Percentiles rank a stretch among this genome's conserved stretches.
Evolutionary conservation across 2,329 filamentous ascomycete species (phyloP).

Genomic region (Cytospora chrysosperma): DNA sequence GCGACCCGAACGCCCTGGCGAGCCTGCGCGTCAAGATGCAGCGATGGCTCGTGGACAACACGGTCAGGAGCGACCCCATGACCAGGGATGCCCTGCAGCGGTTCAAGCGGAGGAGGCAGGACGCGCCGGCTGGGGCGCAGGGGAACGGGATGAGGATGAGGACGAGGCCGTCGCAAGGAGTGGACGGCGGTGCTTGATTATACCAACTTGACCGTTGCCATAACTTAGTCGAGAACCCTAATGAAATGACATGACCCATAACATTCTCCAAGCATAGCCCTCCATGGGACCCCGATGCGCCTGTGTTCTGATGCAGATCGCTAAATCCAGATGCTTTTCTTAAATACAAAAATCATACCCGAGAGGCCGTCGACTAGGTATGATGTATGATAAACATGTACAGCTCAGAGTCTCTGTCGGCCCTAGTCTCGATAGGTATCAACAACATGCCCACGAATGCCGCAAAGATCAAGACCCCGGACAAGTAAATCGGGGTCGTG

Average conservation of each 20-base stretch:
- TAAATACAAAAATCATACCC: not conserved
- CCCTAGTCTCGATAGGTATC: slow-evolving; percentile 65
- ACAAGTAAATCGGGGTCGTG: slow-evolving; percentile 57
- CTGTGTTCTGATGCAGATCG: not conserved
- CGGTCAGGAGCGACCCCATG: slow-evolving; percentile 74
- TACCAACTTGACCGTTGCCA: not conserved
- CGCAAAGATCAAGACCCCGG: slow-evolving; percentile 54
- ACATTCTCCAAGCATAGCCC: not conserved
- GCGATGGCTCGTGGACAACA: slow-evolving; percentile 87
- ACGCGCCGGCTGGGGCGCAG: slow-evolving; percentile 61
- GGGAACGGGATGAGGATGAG: slow-evolving; percentile 40
- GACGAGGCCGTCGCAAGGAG: not conserved
- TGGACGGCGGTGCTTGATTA: slow-evolving; percentile 8
- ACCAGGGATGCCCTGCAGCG: slow-evolving; percentile 76
- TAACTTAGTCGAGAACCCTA: too few species aligned
- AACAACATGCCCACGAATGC: slow-evolving; percentile 60
- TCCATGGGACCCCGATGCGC: not conserved
- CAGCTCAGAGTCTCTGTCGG: slow-evolving; percentile 51
- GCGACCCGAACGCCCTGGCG: slow-evolving; percentile 63
- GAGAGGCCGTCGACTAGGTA: not conserved
- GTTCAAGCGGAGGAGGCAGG: slow-evolving; percentile 59
- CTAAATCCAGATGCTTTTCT: not conserved
- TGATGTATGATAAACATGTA: too few species aligned
- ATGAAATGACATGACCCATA: too few species aligned
- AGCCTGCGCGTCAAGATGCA: slow-evolving; percentile 71